These are phyloP conservation scores for Lophium mytilinum DNA, from an alignment of 495 filamentous ascomycete genomes.

Conservation along the genomic window DNA sequence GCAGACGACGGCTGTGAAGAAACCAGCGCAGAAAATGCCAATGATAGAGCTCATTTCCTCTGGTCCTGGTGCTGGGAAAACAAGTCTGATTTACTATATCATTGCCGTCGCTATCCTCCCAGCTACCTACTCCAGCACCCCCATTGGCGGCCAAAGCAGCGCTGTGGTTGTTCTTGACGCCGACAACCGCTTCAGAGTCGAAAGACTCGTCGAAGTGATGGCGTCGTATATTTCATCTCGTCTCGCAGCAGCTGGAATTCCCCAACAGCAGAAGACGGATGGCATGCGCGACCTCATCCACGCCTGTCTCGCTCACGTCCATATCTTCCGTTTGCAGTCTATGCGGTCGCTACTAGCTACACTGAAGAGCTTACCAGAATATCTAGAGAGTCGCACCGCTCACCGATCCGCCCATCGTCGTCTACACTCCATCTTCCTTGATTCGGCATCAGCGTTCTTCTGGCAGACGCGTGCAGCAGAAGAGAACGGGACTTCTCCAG, in stretches of 20 bases:
- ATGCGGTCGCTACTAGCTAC: constrained; percentile 46
- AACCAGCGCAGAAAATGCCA: constrained; percentile 34
- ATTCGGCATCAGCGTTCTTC: constrained; percentile 49
- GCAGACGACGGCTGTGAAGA: constrained; percentile 31
- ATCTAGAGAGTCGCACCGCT: constrained; percentile 42
- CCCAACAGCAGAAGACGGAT: neutral
- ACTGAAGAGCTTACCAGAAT: constrained; percentile 39
- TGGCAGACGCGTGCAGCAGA: constrained; percentile 47
- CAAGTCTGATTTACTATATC: constrained; percentile 62
- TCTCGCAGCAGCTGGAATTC: neutral
- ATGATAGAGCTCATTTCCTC: constrained; percentile 53
- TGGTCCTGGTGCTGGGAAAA: constrained; percentile 46
- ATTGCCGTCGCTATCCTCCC: constrained; percentile 53
- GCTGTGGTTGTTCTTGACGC: constrained; percentile 65
- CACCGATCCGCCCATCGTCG: constrained; percentile 43
- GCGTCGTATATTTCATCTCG: constrained; percentile 7
- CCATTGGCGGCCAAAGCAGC: constrained; percentile 42
- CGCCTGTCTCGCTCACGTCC: constrained; percentile 33
- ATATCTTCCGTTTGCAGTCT: constrained; percentile 50
- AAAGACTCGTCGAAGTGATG: constrained; percentile 44
- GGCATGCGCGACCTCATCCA: constrained; percentile 2
- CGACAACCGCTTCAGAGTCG: constrained; percentile 56
- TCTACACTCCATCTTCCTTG: constrained; percentile 46
- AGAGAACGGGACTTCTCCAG: constrained; percentile 31
- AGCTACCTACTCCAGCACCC: constrained; percentile 15